These are phyloP conservation scores for Fusarium denticulatum DNA, from an alignment of 2,329 filamentous ascomycete genomes.

Conservation along the genomic window DNA sequence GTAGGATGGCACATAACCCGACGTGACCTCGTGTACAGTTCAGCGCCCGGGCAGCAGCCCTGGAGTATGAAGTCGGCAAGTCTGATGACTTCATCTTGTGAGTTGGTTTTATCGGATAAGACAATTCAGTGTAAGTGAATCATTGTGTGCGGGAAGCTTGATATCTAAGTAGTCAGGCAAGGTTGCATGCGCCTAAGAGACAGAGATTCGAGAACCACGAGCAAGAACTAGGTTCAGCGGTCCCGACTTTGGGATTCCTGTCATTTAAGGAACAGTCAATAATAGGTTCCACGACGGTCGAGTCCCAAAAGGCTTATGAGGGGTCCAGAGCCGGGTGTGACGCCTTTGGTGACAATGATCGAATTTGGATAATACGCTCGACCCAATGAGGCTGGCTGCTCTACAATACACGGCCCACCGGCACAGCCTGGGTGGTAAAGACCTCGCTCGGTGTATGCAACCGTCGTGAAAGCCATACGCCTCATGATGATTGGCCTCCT, in stretches of 20 bases:
- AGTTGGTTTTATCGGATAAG: not conserved
- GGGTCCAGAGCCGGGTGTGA: not conserved
- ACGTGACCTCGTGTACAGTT: conserved; percentile 28
- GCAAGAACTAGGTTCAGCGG: not conserved
- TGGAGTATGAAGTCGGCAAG: not conserved
- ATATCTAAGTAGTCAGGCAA: conserved; percentile 19
- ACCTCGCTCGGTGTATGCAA: not conserved
- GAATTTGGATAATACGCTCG: not conserved
- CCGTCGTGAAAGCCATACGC: not conserved
- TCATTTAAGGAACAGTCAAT: not conserved
- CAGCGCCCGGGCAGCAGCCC: not conserved
- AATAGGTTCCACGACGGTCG: not conserved
- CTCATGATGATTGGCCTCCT: not conserved
- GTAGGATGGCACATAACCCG: conserved; percentile 22
- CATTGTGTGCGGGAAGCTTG: not conserved
- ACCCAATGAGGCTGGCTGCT: not conserved
- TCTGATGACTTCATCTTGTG: conserved; percentile 24
- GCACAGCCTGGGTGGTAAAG: not conserved
- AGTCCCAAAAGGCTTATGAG: not conserved
- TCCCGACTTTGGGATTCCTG: not conserved
- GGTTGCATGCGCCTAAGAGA: not conserved
- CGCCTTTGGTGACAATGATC: conserved; percentile 11
- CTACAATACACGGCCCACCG: not conserved
- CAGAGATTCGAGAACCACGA: not conserved
- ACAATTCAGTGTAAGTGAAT: not conserved